Conservation (phyloP, 371 early-diverging fungal genomes). For the Apophysomyces ossiformis region DNA sequence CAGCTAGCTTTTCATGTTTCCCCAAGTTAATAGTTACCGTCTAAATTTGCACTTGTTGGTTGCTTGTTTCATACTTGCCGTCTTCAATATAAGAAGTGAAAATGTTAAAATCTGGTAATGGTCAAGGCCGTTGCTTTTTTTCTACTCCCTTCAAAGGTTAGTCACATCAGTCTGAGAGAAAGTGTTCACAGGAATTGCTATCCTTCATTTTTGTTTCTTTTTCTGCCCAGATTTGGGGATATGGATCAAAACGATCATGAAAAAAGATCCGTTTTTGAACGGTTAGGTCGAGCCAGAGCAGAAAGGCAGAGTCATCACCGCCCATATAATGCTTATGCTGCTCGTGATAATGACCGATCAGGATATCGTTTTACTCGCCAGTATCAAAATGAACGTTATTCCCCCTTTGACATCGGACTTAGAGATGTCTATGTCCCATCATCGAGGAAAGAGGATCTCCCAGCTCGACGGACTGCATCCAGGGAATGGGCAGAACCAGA, state of each 20-base stretch:
- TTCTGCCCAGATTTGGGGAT: too few relatives aligned
- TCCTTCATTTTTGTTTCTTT: too few relatives aligned
- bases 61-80: too few relatives aligned
- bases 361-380: background rate
- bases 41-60: too few relatives aligned
- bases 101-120: too few relatives aligned
- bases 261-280: background rate
- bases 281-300: background rate
- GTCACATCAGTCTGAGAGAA: too few relatives aligned
- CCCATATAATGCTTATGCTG: background rate
- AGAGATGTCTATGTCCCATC: background rate
- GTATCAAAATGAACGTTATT: background rate
- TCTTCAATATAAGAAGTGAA: too few relatives aligned
- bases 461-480: background rate
- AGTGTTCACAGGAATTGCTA: too few relatives aligned
- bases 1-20: too few relatives aligned
- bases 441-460: background rate
- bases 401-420: background rate
- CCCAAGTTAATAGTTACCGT: too few relatives aligned
- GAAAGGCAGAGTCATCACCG: background rate
- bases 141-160: too few relatives aligned
- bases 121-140: too few relatives aligned
- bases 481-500: background rate
- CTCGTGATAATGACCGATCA: background rate
- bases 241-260: background rate